Evolutionary conservation across 2,329 filamentous ascomycete genomes (phyloP).

Genomic region (Didymella pinodella): DNA sequence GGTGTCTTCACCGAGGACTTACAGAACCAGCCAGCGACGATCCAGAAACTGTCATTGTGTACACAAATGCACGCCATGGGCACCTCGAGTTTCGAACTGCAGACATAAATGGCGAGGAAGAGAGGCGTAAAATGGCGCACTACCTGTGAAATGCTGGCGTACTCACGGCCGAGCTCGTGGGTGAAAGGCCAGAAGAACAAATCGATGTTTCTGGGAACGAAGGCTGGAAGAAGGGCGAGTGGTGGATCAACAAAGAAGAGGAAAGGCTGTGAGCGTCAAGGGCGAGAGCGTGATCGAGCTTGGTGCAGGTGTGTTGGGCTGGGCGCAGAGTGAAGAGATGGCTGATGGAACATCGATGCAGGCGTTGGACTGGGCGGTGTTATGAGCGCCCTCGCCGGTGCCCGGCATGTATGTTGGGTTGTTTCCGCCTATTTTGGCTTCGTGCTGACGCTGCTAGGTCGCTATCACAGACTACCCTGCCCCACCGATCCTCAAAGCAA

Average conservation of each 20-base stretch:
- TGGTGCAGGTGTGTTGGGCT: conserved; percentile 67
- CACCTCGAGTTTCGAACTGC: conserved; percentile 53
- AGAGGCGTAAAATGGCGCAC: conserved; percentile 71
- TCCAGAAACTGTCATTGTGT: conserved; percentile 64
- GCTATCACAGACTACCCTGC: conserved; percentile 74
- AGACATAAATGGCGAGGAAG: conserved; percentile 60
- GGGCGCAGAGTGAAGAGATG: conserved; percentile 27
- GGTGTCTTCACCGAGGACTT: conserved; percentile 74
- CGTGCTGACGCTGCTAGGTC: conserved; percentile 50
- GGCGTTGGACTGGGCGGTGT: conserved; percentile 59
- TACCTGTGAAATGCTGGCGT: conserved; percentile 74
- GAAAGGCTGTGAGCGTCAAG: conserved; percentile 55
- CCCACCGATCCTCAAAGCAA: conserved; percentile 64
- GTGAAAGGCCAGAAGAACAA: conserved; percentile 34
- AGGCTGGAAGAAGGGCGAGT: conserved; percentile 33
- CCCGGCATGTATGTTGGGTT: conserved; percentile 49
- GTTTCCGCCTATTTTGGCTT: neutral
- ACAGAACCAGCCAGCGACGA: conserved; percentile 68
- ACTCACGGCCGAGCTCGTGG: conserved; percentile 56
- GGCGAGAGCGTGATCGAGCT: conserved; percentile 68
- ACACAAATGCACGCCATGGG: conserved; percentile 55
- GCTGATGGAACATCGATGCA: conserved; percentile 39
- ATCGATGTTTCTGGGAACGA: conserved; percentile 27
- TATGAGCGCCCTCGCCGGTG: conserved; percentile 55
- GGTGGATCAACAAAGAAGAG: conserved; percentile 47